Base-by-base conservation (phyloP, 176 grass and related monocot genomes). In the Melocanna baccifera region DNA sequence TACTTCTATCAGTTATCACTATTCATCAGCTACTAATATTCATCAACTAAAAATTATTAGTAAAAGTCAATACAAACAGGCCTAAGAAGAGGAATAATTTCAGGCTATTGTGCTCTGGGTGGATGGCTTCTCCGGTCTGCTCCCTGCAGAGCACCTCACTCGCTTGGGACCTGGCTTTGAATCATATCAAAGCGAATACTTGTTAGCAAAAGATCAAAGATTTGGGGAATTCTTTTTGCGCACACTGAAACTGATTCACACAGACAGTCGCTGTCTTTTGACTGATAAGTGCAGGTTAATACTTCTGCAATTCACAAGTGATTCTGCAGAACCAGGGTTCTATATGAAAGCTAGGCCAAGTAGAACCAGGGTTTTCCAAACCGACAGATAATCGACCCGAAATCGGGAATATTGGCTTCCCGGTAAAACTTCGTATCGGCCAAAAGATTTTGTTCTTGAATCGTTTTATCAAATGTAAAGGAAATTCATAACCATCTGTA, bases 161-260 rank as follows among this genome's bases (percentile, higher is more conserved):
- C 26, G 2, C 6, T 63, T 8, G 51, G 51, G 51, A 1, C 30
- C 12, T 22, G 8, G 40, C 69, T 41, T 71, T 23, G 84, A 25
- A 92, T 87, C 85, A 87, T 43, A 90, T 85, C 91, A 13, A 28
- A 18, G 1, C 29, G 88, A 90, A 90, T 77, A 51, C 37, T 52
- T 37, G 71, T 58, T 45, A 6, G 46, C 20, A 19, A 5, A 18
- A 3, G 67, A 6, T 4, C 6, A 53, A 19, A 70, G 81, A 84
- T 91, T 64, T 81, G 85, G 89, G 23, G 58, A 78, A 80, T 68
- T 78, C 9, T 61, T 63, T 26, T 4, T 23, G 39, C 39, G 8
- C 48, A 6, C 53, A 67, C 59, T 23, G 46, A 48, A 36, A 18
- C 30, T 25, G 32, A 68, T 85, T 69, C 83, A n/a, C 62, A 72